Percentiles rank a stretch among this genome's conserved stretches.
Conservation (phyloP, 305 asterid species). For the Plantago lanceolata region DNA sequence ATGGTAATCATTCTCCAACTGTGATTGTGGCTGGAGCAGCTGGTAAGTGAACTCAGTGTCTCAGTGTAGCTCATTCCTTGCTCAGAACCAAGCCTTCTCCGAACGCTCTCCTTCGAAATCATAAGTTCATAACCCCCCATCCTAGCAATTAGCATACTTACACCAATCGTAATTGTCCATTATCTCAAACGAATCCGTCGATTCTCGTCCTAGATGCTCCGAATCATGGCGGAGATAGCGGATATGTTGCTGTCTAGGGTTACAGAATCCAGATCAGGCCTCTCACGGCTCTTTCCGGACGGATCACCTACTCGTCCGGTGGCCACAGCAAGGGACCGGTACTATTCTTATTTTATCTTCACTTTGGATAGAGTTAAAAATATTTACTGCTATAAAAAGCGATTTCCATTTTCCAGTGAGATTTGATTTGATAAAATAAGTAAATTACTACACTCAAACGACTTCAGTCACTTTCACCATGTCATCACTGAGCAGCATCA, state of each 20-base stretch:
- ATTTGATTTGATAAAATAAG: too few relatives aligned
- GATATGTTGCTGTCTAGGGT: constrained; percentile 45
- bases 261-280: constrained; percentile 63
- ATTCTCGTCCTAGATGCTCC: constrained; percentile 36
- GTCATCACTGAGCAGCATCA: constrained; percentile 3
- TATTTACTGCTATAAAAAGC: too few relatives aligned
- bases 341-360: too few relatives aligned
- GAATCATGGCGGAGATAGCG: constrained; percentile 46
- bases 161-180: constrained; percentile 88
- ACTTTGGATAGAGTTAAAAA: too few relatives aligned
- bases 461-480: too few relatives aligned
- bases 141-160: constrained; percentile 70
- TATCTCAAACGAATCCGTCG: constrained; percentile 33
- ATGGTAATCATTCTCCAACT: constrained; percentile 78
- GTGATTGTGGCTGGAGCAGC: constrained; percentile 62
- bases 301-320: constrained; percentile 96
- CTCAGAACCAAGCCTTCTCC: constrained; percentile 67
- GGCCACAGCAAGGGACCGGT: too few relatives aligned
- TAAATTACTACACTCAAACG: too few relatives aligned
- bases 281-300: constrained; percentile 72
- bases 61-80: constrained; percentile 89
- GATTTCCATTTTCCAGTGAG: too few relatives aligned
- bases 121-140: constrained; percentile 78
- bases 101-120: constrained; percentile 87
- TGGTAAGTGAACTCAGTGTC: constrained; percentile 80